phyloP scores from a whole-genome alignment of 176 grass and related monocot genomes.

The Bolboschoenus planiculmis region DNA sequence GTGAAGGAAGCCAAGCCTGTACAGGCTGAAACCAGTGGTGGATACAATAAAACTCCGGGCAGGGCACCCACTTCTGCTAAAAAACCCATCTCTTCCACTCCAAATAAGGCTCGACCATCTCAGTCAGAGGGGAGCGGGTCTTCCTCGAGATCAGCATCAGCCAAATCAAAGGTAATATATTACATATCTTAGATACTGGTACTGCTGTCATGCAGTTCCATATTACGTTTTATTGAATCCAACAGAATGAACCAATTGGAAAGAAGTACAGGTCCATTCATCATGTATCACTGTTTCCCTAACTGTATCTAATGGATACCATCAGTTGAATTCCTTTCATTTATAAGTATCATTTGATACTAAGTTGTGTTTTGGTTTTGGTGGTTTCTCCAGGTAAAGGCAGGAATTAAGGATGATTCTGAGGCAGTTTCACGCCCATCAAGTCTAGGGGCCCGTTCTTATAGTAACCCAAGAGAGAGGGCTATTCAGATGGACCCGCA shows the following conservation, averaged over 20 bases:
- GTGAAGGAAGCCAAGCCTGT: constrained; percentile 23
- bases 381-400: constrained; percentile 22
- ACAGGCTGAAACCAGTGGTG: constrained; percentile 19
- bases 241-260: not conserved
- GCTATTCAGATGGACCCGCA: constrained; percentile 29
- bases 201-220: not conserved
- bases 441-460: constrained; percentile 33
- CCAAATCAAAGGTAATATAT: constrained; percentile 43
- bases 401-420: constrained; percentile 35
- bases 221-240: not conserved
- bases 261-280: not conserved
- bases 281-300: not conserved
- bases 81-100: constrained; percentile 33
- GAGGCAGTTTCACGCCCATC: constrained; percentile 38
- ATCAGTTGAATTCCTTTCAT: not conserved
- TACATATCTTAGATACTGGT: not conserved
- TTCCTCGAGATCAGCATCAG: constrained; percentile 28
- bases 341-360: not conserved
- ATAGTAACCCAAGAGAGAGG: constrained; percentile 79
- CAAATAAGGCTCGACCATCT: constrained; percentile 36
- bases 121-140: constrained; percentile 50
- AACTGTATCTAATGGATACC: not conserved
- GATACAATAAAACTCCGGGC: constrained; percentile 32
- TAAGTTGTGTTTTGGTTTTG: not conserved
- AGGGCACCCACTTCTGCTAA: constrained; percentile 30